These are phyloP conservation scores for Tetragonia tetragonoides DNA, from an alignment of 148 eudicot genomes.

Conservation along the genomic window DNA sequence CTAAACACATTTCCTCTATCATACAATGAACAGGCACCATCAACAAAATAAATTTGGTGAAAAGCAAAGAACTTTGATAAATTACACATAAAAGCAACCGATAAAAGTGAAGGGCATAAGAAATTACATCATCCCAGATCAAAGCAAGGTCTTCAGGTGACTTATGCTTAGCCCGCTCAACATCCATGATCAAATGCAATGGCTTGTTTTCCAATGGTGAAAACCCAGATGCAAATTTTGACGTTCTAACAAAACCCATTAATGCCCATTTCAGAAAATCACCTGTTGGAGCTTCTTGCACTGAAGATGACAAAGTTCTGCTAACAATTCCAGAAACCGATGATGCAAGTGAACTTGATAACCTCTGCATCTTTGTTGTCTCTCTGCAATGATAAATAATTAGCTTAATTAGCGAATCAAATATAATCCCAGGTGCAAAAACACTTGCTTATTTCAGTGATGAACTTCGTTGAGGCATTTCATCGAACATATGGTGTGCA, in stretches of 20 bases:
- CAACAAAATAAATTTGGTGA: neutral
- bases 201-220: conserved; percentile 74
- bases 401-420: neutral
- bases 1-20: neutral
- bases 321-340: conserved; percentile 22
- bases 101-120: conserved; percentile 7
- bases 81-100: neutral
- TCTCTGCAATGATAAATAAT: conserved; percentile 22
- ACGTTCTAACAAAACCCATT: conserved; percentile 53
- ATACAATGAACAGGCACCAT: conserved; percentile 1
- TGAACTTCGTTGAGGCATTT: conserved; percentile 13
- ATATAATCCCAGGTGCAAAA: neutral
- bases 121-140: conserved; percentile 89
- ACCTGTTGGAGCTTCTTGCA: conserved; percentile 36
- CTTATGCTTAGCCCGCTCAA: conserved; percentile 60
- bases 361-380: conserved; percentile 43
- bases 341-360: conserved; percentile 37
- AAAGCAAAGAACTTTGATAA: neutral
- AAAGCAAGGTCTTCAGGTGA: conserved; percentile 71
- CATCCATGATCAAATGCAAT: conserved; percentile 68
- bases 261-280: conserved; percentile 56
- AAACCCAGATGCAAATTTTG: conserved; percentile 81
- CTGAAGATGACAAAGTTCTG: conserved; percentile 23
- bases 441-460: neutral
- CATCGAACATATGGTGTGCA: conserved; percentile 17